Base-by-base conservation (phyloP, 805 yeast species). In the Starmera dryadoides region DNA sequence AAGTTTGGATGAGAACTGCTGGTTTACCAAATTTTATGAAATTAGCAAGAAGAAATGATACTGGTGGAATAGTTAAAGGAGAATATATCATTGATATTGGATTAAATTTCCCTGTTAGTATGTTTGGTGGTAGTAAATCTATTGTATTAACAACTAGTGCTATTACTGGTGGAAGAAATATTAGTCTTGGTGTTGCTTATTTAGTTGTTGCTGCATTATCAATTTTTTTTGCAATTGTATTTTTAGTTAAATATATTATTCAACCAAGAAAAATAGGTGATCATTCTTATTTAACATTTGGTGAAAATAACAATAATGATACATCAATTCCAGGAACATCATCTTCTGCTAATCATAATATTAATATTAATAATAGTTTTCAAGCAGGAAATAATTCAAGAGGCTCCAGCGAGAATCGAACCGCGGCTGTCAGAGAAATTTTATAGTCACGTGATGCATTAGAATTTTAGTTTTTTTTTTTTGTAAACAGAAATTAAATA, bases 1-100 rank as follows among this genome's bases (percentile, higher is more conserved):
- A 88, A 66, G 91, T 88, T 60, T 91, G 98, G 98, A 91, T 91
- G 97, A 77, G 95, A 53, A 88, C 97, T 1, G 96, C 98, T 0
- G 96, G 95, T 0, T 68, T 91, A 45, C 95, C 98, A 21, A 77
- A 82, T 11, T 91, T 93, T 55, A 79, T 83, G 69, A 91, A 93
- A 57, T 35, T 55, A 19, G 89, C 88, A 32, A 72, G 82, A 34
- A 77, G 83, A 49, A 89, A 86, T 61, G 81, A 77, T 42, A 66
- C 76, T 2, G 65, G 65, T 1, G 53, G 73, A 2, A 60, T 91
- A 43, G 45, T 57, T 1, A 64, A 73, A 10, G 98, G 98, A 3
- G 74, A 75, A 10, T 93, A 91, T 59, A 68, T 71, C 42, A 62
- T 88, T 33, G 70, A 71, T 36, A 73, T 91, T 43, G 86, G 68